phyloP scores from a whole-genome alignment of 2,329 filamentous ascomycete genomes.

The Ophiostoma ulmi region DNA sequence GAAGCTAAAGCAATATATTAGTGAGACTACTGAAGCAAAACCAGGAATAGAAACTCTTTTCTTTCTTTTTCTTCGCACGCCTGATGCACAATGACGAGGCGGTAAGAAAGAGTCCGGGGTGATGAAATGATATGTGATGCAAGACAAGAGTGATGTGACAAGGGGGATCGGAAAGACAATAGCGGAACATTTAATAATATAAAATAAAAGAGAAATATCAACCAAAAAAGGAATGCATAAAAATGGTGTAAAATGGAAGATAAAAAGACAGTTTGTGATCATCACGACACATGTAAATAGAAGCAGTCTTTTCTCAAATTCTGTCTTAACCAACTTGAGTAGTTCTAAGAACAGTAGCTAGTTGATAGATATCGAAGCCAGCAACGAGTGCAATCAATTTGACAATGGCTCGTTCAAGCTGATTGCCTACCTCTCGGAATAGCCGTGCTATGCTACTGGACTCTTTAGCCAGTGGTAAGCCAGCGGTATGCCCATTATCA shows the following conservation, averaged over 20 bases:
- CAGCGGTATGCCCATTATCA: not conserved
- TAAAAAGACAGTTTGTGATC: too few relatives aligned
- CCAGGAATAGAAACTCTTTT: not conserved
- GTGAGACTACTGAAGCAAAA: not conserved
- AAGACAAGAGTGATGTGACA: constrained; percentile 1
- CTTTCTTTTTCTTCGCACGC: not conserved
- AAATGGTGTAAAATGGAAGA: not conserved
- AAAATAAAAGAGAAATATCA: not conserved
- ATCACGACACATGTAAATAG: too few relatives aligned
- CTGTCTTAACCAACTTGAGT: too few relatives aligned
- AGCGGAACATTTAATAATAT: not conserved
- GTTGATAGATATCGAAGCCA: too few relatives aligned
- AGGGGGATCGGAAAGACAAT: not conserved
- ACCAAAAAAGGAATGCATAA: not conserved
- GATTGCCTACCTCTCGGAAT: constrained; percentile 25
- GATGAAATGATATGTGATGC: not conserved
- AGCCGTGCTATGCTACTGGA: constrained; percentile 7
- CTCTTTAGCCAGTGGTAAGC: not conserved
- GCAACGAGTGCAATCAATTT: too few relatives aligned
- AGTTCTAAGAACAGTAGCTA: too few relatives aligned
- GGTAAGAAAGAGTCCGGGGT: constrained; percentile 16
- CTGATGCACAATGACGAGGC: constrained; percentile 23
- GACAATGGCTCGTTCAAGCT: not conserved
- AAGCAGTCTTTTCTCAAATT: too few relatives aligned
- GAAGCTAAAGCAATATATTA: not conserved